Evolutionary conservation across 805 yeast genomes (phyloP).

Genomic region (Metschnikowia picachoensis): DNA sequence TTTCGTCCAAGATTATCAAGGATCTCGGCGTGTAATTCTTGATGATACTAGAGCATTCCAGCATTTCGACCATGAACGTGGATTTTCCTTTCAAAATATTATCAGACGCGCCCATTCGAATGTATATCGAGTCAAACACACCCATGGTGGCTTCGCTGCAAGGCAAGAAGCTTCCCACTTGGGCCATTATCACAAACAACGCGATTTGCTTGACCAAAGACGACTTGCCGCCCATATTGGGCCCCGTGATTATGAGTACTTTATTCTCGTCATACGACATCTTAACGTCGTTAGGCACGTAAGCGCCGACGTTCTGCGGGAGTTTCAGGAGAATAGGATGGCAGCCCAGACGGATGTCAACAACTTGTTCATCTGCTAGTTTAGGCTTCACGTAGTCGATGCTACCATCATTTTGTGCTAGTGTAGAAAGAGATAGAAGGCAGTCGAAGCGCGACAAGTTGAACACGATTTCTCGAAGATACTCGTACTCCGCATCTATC

Average conservation of each 20-base stretch:
- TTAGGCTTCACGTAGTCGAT: constrained; percentile 9
- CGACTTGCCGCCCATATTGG: constrained; percentile 87
- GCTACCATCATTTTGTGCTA: constrained; percentile 3
- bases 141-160: constrained; percentile 60
- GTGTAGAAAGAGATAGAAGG: constrained; percentile 13
- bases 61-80: constrained; percentile 77
- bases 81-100: constrained; percentile 71
- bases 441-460: constrained; percentile 17
- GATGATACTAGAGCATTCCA: constrained; percentile 60
- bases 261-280: constrained; percentile 48
- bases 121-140: constrained; percentile 69
- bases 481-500: constrained; percentile 31
- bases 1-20: constrained; percentile 66
- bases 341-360: constrained; percentile 54
- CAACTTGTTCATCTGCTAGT: constrained; percentile 38
- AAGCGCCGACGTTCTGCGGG: constrained; percentile 28
- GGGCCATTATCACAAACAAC: constrained; percentile 65
- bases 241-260: constrained; percentile 70
- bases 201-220: constrained; percentile 75
- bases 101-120: constrained; percentile 86
- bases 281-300: constrained; percentile 63
- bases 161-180: constrained; percentile 74
- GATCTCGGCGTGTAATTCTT: constrained; percentile 51
- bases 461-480: constrained; percentile 20
- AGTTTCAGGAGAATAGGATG: constrained; percentile 64